Base-by-base conservation (phyloP, 2,329 filamentous ascomycete species). In the Aspergillus calidoustus region DNA sequence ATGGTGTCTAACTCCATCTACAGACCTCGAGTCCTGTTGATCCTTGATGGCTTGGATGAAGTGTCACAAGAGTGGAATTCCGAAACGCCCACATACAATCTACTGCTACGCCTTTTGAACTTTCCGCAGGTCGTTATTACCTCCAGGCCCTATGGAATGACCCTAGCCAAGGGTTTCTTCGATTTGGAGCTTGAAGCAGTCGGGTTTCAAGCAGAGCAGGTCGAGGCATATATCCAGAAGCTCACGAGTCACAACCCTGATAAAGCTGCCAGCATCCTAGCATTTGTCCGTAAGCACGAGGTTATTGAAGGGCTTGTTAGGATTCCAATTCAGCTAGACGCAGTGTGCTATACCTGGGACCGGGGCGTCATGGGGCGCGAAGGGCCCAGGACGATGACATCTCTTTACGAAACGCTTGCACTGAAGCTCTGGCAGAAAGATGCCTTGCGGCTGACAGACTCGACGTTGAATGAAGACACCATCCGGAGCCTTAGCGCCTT, bases 291-390 rank as follows among this genome's bases (percentile, higher is more conserved):
- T 49, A 7, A 59, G 0, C 73, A 76, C 61, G 47, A 19, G 54
- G 65, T 78, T 5, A 68, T 82, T 7, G 64, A 74, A 53, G 69
- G 64, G 3, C 71, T 82, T 43, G 71, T 78, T 3, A 77, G 73
- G 19, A 80, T 82, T 53, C 80, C 79, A 0, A 78, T 82, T 59
- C 78, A 78, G 49, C 68, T 82, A 0, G 80, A 82, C 69, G 79
- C 79, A 1, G 57, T 82, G 31, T 82, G 79, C 60, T 79, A 69
- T 43, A 74, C 57, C 15, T 81, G 78, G 78, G 54, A 64, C 0
- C 61, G 69, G 23, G 52, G 67, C 22, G 23, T 44, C 34, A 11
- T 30, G 15, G 28, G 50, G 2, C 48, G 49, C 38, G 41, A 31
- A 19, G 44, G 25, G 7, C 68, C 65, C 2, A 52, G 75, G 25